Conservation (phyloP, 164 flowering plant genomes). For the Magnolia sinica region DNA sequence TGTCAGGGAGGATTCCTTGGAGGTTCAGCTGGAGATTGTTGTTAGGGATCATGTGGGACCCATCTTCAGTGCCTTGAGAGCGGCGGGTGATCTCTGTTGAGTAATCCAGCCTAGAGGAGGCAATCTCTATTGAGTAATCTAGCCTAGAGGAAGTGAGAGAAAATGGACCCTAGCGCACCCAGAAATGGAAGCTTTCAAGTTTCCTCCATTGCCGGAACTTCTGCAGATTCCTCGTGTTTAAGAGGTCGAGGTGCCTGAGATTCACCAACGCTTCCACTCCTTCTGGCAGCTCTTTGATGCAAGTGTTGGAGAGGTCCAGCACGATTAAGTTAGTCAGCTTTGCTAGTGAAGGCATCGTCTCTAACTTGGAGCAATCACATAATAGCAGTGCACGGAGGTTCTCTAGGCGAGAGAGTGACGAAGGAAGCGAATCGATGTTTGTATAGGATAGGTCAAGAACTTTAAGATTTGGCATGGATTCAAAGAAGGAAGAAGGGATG, state of each 20-base stretch:
- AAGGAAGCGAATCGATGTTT: neutral
- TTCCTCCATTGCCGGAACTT: neutral
- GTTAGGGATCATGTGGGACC: neutral
- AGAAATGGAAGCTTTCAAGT: neutral
- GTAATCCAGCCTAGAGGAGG: no score
- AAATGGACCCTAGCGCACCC: neutral
- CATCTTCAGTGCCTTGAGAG: neutral
- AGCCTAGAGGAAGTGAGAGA: neutral
- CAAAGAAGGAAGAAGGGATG: neutral
- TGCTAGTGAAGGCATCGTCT: neutral
- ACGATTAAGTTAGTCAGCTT: neutral
- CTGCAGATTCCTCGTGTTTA: neutral
- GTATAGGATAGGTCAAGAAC: conserved; percentile 4
- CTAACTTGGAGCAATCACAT: neutral
- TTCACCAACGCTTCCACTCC: neutral
- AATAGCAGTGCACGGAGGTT: conserved; percentile 1
- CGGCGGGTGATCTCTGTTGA: no score
- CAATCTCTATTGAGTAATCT: no score
- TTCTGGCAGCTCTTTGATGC: neutral
- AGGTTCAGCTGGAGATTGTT: no score
- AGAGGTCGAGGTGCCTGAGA: neutral
- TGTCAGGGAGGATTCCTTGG: neutral
- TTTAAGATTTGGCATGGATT: neutral
- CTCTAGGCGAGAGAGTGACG: neutral
- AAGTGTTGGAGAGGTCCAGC: neutral